Base-by-base conservation (phyloP, 306 rosid species). In the Prosopis cineraria region DNA sequence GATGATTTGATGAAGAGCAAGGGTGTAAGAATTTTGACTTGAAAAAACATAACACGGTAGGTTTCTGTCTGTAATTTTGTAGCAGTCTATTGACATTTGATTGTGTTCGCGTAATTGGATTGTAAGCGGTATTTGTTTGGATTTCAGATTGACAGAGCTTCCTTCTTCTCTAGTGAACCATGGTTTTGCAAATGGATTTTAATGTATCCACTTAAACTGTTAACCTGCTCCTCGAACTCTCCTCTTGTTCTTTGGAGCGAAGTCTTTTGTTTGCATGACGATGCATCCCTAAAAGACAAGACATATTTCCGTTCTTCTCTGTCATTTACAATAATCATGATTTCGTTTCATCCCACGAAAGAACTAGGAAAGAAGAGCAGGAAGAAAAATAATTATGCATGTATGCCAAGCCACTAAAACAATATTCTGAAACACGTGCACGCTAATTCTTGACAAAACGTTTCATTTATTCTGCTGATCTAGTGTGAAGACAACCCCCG, bases 1-100 rank as follows among this genome's bases (percentile, higher is more conserved):
- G 83, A 73, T 47, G 98, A 82, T 36, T 75, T 64, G 78, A 63
- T 73, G 73, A 88, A 82, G 78, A 86, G 85, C 75, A 86, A 81
- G 75, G 86, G 84, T 47, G 80, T 84, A 82, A 83, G 85, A 81
- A 78, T 88, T 74, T 62, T 80, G 68, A 68, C 79, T 29, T 89
- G 83, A 88, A 50, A 37, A 45, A 66, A 60, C 36, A 31, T 65
- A 3, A 30, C 31, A 55, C 27, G 72, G 14, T 69, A 33, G 64
- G 53, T 6, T 74, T 40, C 53, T 70, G 68, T 55, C 70, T 75
- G 59, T 70, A 47, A 31, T 40, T 78, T 37, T 78, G 83, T 73
- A 71, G 80, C 86, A 27, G 29, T 37, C 19, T 33, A 78, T 48
- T 75, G 77, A 41, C 30, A 36, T 82, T 78, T 40, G 70, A 65